phyloP scores from a whole-genome alignment of 1,284 basidiomycete species.

The Xanthoconium separans region DNA sequence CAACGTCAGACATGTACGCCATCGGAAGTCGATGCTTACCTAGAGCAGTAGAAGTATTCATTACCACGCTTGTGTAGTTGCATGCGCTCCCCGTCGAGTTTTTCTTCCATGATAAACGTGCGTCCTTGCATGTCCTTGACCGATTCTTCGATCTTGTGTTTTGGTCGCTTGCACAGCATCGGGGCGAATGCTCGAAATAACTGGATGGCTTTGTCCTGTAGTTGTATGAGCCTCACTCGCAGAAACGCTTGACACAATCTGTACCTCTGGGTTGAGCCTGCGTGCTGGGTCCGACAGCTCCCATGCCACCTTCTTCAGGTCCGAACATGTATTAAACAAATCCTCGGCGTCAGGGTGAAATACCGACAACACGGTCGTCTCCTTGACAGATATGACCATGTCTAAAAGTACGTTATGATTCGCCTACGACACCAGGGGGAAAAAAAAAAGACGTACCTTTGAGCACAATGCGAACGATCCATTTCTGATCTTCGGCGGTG shows the following conservation, averaged over 20 bases:
- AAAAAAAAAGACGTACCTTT: constrained; percentile 59
- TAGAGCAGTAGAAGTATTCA: constrained; percentile 89
- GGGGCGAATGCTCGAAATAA: constrained; percentile 86
- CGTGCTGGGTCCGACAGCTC: constrained; percentile 66
- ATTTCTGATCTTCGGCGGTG: constrained; percentile 83
- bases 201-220: constrained; percentile 76
- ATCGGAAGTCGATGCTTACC: constrained; percentile 43
- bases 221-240: background rate
- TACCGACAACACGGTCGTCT: constrained; percentile 82
- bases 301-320: constrained; percentile 89
- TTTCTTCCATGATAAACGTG: constrained; percentile 90
- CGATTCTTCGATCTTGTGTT: constrained; percentile 74
- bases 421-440: background rate
- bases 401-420: constrained; percentile 41
- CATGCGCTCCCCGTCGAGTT: constrained; percentile 93
- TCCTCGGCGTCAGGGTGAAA: constrained; percentile 91
- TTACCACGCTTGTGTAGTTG: constrained; percentile 89
- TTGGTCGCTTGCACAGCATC: constrained; percentile 89
- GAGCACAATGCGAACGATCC: constrained; percentile 91
- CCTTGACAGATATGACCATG: constrained; percentile 79
- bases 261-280: constrained; percentile 62
- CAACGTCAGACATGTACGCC: constrained; percentile 1
- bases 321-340: constrained; percentile 92
- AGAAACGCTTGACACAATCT: background rate
- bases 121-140: constrained; percentile 77